Evolutionary conservation across 164 flowering plant species (phyloP).

Genomic region (Berberis thunbergii): DNA sequence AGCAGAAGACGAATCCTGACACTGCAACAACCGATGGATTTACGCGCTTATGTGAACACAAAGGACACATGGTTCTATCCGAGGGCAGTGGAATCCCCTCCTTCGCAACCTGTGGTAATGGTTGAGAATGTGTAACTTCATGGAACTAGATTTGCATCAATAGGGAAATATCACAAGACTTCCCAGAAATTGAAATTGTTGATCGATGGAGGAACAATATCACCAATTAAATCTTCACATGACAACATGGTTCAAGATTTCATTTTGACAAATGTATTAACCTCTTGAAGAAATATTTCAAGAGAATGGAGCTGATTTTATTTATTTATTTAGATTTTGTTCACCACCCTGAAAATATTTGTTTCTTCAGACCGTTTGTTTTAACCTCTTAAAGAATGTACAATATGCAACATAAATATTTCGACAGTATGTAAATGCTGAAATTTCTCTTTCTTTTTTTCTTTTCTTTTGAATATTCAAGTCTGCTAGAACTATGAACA

Average conservation of each 20-base stretch:
- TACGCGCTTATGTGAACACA: slow-evolving; percentile 88
- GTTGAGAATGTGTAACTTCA: background rate
- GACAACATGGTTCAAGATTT: background rate
- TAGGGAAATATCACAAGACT: background rate
- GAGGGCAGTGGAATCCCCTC: slow-evolving; percentile 89
- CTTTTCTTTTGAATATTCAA: too few relatives aligned
- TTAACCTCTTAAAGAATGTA: background rate
- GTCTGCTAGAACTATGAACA: too few relatives aligned
- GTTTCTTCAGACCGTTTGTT: too few relatives aligned
- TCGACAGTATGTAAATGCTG: too few relatives aligned
- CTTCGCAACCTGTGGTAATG: slow-evolving; percentile 53
- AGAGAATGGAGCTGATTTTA: too few relatives aligned
- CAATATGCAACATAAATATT: background rate
- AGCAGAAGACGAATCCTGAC: slow-evolving; percentile 96
- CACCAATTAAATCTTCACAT: background rate
- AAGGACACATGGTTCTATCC: slow-evolving; percentile 70
- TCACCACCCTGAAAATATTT: too few relatives aligned
- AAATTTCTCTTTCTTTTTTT: too few relatives aligned
- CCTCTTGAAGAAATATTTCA: too few relatives aligned
- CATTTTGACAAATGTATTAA: too few relatives aligned
- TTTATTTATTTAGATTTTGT: too few relatives aligned
- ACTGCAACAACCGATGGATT: slow-evolving; percentile 85
- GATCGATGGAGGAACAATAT: too few relatives aligned
- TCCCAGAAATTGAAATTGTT: too few relatives aligned
- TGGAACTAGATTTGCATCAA: background rate